phyloP scores from a whole-genome alignment of 2,329 filamentous ascomycete species.

The Botrytis byssoidea region DNA sequence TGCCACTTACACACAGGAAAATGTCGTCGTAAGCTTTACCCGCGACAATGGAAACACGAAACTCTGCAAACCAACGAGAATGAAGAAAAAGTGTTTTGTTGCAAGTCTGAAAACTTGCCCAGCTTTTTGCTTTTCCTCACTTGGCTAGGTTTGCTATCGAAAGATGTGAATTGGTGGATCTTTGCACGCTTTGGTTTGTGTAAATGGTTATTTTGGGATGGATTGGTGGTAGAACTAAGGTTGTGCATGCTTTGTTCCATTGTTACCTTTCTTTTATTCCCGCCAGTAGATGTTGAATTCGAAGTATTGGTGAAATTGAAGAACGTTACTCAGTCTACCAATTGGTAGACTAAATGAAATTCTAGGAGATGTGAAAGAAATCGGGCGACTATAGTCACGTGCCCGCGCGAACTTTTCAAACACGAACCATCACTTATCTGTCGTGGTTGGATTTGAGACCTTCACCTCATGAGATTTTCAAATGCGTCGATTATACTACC shows the following conservation, averaged over 20 bases:
- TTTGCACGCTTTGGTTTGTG: background rate
- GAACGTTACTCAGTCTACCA: background rate
- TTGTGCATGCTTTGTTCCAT: background rate
- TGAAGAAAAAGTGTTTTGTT: conserved; percentile 13
- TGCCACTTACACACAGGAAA: conserved; percentile 1
- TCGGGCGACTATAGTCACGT: background rate
- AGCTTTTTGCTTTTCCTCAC: conserved; percentile 17
- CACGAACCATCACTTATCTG: background rate
- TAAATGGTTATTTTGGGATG: background rate
- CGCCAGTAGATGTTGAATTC: background rate
- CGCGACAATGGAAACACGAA: conserved; percentile 9
- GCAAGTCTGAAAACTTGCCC: conserved; percentile 19
- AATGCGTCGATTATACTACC: background rate
- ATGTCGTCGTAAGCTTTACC: conserved; percentile 20
- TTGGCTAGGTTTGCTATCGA: background rate
- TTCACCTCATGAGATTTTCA: background rate
- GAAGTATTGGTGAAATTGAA: background rate
- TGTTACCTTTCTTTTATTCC: background rate
- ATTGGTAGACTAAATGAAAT: background rate
- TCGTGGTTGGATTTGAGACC: background rate
- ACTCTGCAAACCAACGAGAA: background rate
- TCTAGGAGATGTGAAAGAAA: background rate
- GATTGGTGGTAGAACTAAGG: background rate
- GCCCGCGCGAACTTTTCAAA: background rate
- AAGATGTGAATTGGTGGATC: conserved; percentile 4